phyloP scores from a whole-genome alignment of 2,329 filamentous ascomycete species.

The Diaporthe vexans region DNA sequence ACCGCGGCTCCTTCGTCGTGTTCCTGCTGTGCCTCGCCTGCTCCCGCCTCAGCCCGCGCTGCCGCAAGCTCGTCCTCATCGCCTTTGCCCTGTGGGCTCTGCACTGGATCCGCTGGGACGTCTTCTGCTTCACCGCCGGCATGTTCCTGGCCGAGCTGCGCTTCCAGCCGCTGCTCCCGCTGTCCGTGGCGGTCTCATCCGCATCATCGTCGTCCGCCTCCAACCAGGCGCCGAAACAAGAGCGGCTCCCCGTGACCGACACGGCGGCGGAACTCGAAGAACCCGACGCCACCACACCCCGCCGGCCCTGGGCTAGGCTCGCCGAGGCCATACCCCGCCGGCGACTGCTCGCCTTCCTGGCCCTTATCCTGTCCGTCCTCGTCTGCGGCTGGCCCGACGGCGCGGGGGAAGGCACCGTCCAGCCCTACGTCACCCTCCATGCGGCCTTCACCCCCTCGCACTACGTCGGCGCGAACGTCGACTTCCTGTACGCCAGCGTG shows the following conservation, averaged over 20 bases:
- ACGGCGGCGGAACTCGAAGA: too few species aligned
- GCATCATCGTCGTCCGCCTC: not conserved
- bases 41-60: conserved; percentile 39
- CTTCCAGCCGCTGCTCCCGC: conserved; percentile 3
- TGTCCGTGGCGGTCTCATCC: not conserved
- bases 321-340: conserved; percentile 48
- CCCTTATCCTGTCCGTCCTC: conserved; percentile 18
- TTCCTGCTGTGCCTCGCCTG: conserved; percentile 47
- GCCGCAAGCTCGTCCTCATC: conserved; percentile 44
- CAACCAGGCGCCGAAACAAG: conserved; percentile 40
- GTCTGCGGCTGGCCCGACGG: conserved; percentile 5
- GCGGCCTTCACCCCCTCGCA: conserved; percentile 42
- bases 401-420: not conserved
- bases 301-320: conserved; percentile 28
- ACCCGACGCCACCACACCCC: not conserved
- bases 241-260: conserved; percentile 22
- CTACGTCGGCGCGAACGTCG: conserved; percentile 37
- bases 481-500: conserved; percentile 50
- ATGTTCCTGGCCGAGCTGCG: conserved; percentile 50
- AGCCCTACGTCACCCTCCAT: conserved; percentile 11
- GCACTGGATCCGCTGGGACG: conserved; percentile 47
- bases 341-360: conserved; percentile 50
- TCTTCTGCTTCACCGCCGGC: conserved; percentile 50
- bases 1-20: conserved; percentile 49
- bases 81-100: conserved; percentile 43